Evolutionary conservation across 345 rosid species (phyloP).

Genomic region (Anastatica hierochuntica): DNA sequence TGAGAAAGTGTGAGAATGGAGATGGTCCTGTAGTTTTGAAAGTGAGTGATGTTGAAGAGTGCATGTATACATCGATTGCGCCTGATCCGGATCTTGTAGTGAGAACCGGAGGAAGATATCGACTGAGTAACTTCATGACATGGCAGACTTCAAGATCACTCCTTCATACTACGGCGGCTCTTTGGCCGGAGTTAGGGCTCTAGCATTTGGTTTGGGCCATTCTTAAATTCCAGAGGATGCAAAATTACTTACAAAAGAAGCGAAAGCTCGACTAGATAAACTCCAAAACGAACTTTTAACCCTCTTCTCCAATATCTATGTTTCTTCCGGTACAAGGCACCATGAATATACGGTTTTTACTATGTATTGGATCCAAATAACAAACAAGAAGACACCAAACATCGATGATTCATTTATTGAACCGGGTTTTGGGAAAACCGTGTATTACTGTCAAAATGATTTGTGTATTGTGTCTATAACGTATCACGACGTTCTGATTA

Average conservation of each 20-base stretch:
- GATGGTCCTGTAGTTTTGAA: conserved; percentile 18
- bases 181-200: conserved; percentile 70
- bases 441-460: too few species aligned
- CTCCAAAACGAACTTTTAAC: too few species aligned
- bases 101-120: conserved; percentile 59
- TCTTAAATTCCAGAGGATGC: conserved; percentile 39
- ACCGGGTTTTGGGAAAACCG: too few species aligned
- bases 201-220: conserved; percentile 56
- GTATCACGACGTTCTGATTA: too few species aligned
- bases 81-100: conserved; percentile 64
- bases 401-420: too few species aligned
- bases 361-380: too few species aligned
- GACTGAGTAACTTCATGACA: conserved; percentile 51
- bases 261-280: conserved; percentile 27
- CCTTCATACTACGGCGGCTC: conserved; percentile 33
- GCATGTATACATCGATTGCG: conserved; percentile 39
- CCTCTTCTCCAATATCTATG: too few species aligned
- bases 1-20: conserved; percentile 18
- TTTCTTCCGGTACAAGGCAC: too few species aligned
- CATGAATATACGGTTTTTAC: too few species aligned
- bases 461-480: too few species aligned
- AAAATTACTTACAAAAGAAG: conserved; percentile 42
- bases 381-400: too few species aligned
- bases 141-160: conserved; percentile 49
- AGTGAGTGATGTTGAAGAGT: conserved; percentile 37